These are phyloP conservation scores for Paraphaeosphaeria minitans DNA, from an alignment of 2,329 filamentous ascomycete genomes.

Conservation along the genomic window DNA sequence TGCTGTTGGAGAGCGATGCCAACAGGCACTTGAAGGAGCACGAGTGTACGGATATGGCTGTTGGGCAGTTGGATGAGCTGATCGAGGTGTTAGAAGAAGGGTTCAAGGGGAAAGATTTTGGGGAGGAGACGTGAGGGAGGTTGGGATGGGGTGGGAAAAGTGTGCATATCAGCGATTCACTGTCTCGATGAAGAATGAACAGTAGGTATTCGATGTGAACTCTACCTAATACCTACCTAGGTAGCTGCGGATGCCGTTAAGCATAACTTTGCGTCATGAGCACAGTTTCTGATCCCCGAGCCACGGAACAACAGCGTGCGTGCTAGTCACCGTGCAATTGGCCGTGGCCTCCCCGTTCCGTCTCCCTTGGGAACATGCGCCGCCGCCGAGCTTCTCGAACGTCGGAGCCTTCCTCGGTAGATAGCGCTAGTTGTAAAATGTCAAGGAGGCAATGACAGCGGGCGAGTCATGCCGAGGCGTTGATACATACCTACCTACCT, in stretches of 20 bases:
- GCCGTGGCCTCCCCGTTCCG: no score
- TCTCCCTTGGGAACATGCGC: no score
- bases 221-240: no score
- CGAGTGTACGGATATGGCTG: conserved; percentile 76
- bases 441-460: not conserved
- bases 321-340: no score
- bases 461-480: not conserved
- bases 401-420: not conserved
- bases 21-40: conserved; percentile 73
- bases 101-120: conserved; percentile 61
- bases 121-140: not conserved
- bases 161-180: not conserved
- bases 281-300: no score
- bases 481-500: no score
- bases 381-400: no score
- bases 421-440: not conserved
- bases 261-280: no score
- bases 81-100: conserved; percentile 76
- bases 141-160: not conserved
- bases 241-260: no score
- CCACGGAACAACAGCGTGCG: no score
- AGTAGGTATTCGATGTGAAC: no score
- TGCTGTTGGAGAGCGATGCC: conserved; percentile 84
- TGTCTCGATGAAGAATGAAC: not conserved
- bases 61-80: conserved; percentile 73